Base-by-base conservation (phyloP, 805 yeast species). In the Huiozyma sinensis region DNA sequence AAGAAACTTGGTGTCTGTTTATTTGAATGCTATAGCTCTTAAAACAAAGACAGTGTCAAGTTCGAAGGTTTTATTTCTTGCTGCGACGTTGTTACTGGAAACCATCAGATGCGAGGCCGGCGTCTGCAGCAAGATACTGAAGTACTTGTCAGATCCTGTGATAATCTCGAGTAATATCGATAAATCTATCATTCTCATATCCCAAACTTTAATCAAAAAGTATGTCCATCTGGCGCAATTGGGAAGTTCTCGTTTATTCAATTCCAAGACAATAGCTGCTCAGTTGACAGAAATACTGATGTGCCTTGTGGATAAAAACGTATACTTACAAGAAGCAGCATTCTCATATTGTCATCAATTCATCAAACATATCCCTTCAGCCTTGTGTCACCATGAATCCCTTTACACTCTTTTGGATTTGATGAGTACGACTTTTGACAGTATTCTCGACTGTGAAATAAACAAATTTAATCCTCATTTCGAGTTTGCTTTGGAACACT, bases 81-180 rank as follows among this genome's bases (percentile, higher is more conserved):
- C 95, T 0, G 83, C 97, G 0, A 72, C 95, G 0, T 69, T 82
- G 4, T 72, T 88, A 45, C 70, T 90, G 33, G 99, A 92, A 66
- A 70, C 78, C 13, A 68, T 87, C 42, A 72, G 99, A 47, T 84
- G 84, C 17, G 77, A 73, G 42, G 70, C 82, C 7, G 97, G 97
- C 10, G 81, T 82, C 50, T 83, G 95, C 51, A 79, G 94, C 0
- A 77, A 79, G n/a, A 68, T 79, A 33, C 71, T 90, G 43, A 71
- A 73, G 35, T 92, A 92, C 64, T 81, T 83, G 52, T 83, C 92
- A 1, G 97, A 92, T 57, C 92, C 95, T 2, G 81, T 94, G 0
- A 70, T 86, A 49, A 69, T 73, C 33, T 75, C 84, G 33, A 73
- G 79, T 33, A 85, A 81, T 7, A 73, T 87, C 10, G 84, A 81